phyloP scores from a whole-genome alignment of 2,329 filamentous ascomycete genomes.

The Trichophyton simii region DNA sequence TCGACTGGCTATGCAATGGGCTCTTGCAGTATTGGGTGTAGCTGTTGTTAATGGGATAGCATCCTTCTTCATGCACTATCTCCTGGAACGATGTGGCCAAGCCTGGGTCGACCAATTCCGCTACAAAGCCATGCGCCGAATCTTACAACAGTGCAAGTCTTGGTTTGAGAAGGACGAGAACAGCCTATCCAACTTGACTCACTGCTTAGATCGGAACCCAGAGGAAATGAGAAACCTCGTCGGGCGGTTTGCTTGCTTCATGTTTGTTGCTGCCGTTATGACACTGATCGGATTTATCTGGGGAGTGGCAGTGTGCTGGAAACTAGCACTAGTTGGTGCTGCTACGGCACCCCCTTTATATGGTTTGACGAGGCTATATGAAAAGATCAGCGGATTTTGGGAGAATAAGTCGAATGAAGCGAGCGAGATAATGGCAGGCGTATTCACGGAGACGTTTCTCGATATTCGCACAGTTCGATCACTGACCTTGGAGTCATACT shows the following conservation, averaged over 20 bases:
- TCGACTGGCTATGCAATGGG: conserved; percentile 50
- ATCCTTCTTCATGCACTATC: conserved; percentile 54
- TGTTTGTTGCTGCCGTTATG: conserved; percentile 56
- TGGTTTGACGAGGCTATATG: conserved; percentile 52
- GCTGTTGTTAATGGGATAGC: conserved; percentile 54
- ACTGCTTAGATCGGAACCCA: conserved; percentile 65
- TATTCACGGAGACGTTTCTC: conserved; percentile 62
- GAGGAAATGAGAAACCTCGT: conserved; percentile 81
- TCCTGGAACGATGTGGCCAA: conserved; percentile 60
- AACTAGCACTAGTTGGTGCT: conserved; percentile 64
- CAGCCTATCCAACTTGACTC: conserved; percentile 49
- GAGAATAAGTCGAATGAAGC: conserved; percentile 55
- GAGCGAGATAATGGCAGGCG: conserved; percentile 45
- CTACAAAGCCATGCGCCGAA: conserved; percentile 51
- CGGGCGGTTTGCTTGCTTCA: conserved; percentile 60
- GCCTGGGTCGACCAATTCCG: conserved; percentile 65
- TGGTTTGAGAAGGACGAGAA: conserved; percentile 68
- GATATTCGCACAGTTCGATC: conserved; percentile 69
- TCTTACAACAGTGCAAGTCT: conserved; percentile 60
- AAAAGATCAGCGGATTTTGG: conserved; percentile 55
- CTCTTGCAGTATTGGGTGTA: conserved; percentile 55
- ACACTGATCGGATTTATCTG: conserved; percentile 56
- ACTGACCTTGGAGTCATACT: conserved; percentile 60
- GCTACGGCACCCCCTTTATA: conserved; percentile 56
- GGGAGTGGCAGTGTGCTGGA: conserved; percentile 65